Base-by-base conservation (phyloP, 169 alveolate species). In the Theileria parva region DNA sequence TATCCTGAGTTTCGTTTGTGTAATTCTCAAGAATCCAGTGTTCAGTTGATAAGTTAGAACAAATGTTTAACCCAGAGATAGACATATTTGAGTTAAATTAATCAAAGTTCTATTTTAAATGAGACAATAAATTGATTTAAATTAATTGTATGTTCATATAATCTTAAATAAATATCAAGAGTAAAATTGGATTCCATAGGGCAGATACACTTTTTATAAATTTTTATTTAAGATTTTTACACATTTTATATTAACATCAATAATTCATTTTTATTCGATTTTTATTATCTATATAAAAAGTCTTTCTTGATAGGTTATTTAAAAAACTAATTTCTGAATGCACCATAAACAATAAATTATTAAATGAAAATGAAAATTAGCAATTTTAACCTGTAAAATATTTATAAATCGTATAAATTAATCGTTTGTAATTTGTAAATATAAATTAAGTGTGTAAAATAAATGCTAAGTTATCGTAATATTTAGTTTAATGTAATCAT, bases 1-100 rank as follows among this genome's bases (percentile, higher is more conserved):
- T 55, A 55, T 55, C 64, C 27, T 55, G 64, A 55, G 64, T 55
- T 17, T 55, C 27, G 64, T 55, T 55, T 3, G 21, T 6, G 64
- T 55, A 55, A 55, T 55, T 55, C 3, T 55, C 27, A 55, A 55
- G 64, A 55, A 55, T 55, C 64, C 64, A 55, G 64, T 21, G 64
- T 6, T 55, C 64, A 55, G 21, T 17, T 55, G 64, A 55, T 55
- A 55, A 6, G 27, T 55, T 21, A 21, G 64, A 55, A 55, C 12
- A 55, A 55, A 55, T 55, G 12, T 55, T 55, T 55, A 55, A 11
- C 9, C 64, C 21, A 55, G 64, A 55, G 21, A 55, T 55, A 55
- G 64, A 55, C 64, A 55, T 55, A 55, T 55, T 55, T 21, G 27
- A 55, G 27, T 55, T n/a, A 55, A 55, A 55, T 55, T 4, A 55